Conservation (phyloP, 129 eudicot genomes). For the Silybum marianum region DNA sequence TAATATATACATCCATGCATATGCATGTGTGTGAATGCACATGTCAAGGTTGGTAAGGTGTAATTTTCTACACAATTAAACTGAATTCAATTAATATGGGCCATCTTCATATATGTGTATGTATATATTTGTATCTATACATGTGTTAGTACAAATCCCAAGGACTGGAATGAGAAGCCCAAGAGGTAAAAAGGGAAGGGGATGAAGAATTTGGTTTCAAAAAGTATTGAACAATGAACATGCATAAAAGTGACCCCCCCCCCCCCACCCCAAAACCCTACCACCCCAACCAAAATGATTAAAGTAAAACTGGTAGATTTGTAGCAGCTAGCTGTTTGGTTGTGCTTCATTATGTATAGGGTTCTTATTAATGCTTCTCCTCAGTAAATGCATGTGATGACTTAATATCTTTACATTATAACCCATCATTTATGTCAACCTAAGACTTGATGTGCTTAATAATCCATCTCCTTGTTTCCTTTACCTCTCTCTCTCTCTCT, state of each 20-base stretch:
- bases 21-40: constrained; percentile 1
- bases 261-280: too few relatives aligned
- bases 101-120: neutral
- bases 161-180: constrained; percentile 18
- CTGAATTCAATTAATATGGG: constrained; percentile 15
- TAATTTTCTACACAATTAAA: constrained; percentile 17
- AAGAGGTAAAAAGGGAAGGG: neutral
- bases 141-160: constrained; percentile 30
- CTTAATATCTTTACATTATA: constrained; percentile 13
- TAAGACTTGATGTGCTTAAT: constrained; percentile 20
- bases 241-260: constrained; percentile 10
- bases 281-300: neutral
- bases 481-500: too few relatives aligned
- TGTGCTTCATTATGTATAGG: neutral
- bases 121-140: neutral
- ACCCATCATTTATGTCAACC: constrained; percentile 27
- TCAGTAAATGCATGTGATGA: constrained; percentile 33
- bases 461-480: constrained; percentile 28
- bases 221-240: constrained; percentile 15
- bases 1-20: neutral
- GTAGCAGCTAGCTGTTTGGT: neutral
- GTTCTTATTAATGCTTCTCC: neutral
- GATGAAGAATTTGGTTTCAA: constrained; percentile 1
- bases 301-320: constrained; percentile 3
- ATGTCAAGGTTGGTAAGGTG: constrained; percentile 21